Conservation (phyloP, 148 eudicot species). For the Dianthus caryophyllus region DNA sequence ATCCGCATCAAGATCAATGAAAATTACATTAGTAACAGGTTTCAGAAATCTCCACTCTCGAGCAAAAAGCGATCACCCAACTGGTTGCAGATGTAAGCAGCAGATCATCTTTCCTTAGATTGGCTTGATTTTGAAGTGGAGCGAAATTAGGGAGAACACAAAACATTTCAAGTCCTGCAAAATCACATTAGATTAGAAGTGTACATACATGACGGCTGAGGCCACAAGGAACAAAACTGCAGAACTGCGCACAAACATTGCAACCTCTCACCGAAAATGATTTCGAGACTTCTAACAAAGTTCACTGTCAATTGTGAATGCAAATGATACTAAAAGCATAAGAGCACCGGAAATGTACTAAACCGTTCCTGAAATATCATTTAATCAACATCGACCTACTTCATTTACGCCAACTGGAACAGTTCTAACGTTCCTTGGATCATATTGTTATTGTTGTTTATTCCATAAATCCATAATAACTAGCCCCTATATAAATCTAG, state of each 20-base stretch:
- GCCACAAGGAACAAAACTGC: neutral
- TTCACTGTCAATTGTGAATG: neutral
- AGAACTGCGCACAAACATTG: neutral
- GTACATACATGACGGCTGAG: neutral
- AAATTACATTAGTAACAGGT: neutral
- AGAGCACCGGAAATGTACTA: neutral
- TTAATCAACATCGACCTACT: neutral
- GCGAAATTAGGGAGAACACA: constrained; percentile 67
- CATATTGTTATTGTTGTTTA: neutral
- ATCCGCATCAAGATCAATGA: neutral
- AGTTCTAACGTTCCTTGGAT: neutral
- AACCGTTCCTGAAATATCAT: neutral
- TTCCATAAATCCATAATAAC: too few species aligned
- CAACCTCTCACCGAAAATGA: neutral
- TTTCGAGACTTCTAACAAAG: neutral
- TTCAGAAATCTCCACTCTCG: neutral
- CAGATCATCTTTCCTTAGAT: constrained; percentile 28
- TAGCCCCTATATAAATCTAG: too few species aligned
- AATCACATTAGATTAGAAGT: neutral
- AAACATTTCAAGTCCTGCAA: constrained; percentile 83
- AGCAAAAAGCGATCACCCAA: neutral
- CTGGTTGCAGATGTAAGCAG: neutral
- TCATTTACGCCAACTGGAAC: neutral
- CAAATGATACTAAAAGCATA: neutral
- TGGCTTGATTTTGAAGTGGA: constrained; percentile 84